Conservation (phyloP, 441 rosid genomes). For the Brassica hybrid region DNA sequence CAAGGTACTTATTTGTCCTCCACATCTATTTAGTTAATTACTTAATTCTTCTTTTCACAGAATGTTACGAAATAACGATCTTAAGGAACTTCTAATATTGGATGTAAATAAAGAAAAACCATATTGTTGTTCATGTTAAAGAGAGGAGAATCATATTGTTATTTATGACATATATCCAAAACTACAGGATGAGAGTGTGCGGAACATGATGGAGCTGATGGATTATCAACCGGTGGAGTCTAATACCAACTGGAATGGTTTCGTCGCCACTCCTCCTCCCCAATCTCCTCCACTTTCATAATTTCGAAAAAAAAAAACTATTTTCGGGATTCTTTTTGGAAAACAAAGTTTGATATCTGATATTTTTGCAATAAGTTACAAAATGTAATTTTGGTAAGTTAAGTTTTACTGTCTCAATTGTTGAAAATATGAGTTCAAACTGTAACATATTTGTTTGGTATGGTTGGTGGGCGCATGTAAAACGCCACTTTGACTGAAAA, state of each 20-base stretch:
- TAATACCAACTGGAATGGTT: constrained; percentile 43
- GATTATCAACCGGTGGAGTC: constrained; percentile 30
- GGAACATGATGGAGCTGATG: constrained; percentile 31
- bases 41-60: neutral
- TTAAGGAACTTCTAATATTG: too few relatives aligned
- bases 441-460: constrained; percentile 3
- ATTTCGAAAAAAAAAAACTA: neutral
- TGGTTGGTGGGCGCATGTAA: neutral
- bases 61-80: neutral
- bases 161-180: too few relatives aligned
- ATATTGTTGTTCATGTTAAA: neutral
- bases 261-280: constrained; percentile 43
- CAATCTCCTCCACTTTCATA: constrained; percentile 32
- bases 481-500: neutral
- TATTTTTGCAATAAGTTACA: constrained; percentile 14
- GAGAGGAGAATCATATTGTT: neutral
- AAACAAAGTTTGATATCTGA: neutral
- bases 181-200: constrained; percentile 28
- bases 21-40: neutral
- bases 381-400: constrained; percentile 6
- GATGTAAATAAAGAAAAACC: neutral
- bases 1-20: constrained; percentile 21
- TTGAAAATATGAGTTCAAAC: neutral
- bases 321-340: neutral
- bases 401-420: neutral